phyloP scores from a whole-genome alignment of 2,329 filamentous ascomycete genomes.

The Zymoseptoria tritici region DNA sequence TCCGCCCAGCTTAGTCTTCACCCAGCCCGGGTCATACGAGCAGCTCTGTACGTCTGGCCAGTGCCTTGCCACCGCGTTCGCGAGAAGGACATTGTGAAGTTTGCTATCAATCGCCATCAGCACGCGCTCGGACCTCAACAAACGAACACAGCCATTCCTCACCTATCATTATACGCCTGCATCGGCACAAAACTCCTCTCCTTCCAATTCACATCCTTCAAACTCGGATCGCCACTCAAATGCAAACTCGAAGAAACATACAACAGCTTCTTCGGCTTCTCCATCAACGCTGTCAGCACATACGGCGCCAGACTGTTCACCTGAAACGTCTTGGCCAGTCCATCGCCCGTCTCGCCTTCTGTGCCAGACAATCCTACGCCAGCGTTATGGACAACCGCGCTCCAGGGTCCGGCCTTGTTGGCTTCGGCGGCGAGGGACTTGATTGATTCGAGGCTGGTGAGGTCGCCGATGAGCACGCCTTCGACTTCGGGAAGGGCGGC shows the following conservation, averaged over 20 bases:
- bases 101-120: conserved; percentile 34
- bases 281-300: conserved; percentile 46
- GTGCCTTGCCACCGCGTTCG: conserved; percentile 46
- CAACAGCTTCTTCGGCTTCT: conserved; percentile 43
- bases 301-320: conserved; percentile 54
- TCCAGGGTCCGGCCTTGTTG: conserved; percentile 45
- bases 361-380: conserved; percentile 41
- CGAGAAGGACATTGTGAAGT: conserved; percentile 49
- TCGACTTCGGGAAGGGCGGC: conserved; percentile 44
- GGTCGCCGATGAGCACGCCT: conserved; percentile 46
- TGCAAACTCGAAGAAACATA: conserved; percentile 49
- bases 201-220: conserved; percentile 37
- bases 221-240: conserved; percentile 37
- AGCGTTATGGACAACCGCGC: conserved; percentile 53
- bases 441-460: conserved; percentile 45
- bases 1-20: conserved; percentile 40
- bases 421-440: conserved; percentile 46
- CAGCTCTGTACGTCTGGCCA: conserved; percentile 42
- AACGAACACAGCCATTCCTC: not conserved
- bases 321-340: conserved; percentile 44
- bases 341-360: conserved; percentile 39
- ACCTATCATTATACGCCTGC: conserved; percentile 42
- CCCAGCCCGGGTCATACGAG: conserved; percentile 41
- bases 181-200: conserved; percentile 30
- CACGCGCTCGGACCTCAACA: not conserved